Evolutionary conservation across 176 grass and related monocot species (phyloP).

Genomic region (Aegilops sharonensis): DNA sequence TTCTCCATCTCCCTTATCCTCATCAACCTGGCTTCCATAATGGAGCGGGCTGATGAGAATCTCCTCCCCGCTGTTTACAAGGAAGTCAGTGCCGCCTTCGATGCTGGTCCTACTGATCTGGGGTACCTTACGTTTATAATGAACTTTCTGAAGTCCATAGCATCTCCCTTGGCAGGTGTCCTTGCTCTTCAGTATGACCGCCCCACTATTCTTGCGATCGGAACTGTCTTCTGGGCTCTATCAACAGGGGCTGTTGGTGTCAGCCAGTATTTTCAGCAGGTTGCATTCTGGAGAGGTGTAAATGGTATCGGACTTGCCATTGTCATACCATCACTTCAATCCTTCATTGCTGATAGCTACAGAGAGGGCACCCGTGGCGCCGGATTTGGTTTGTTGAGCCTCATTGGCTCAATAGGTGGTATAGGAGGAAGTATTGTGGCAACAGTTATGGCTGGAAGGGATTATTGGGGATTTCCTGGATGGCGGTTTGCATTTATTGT

Average conservation of each 20-base stretch:
- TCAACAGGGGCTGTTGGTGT: constrained; percentile 87
- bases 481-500: constrained; percentile 86
- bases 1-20: constrained; percentile 95
- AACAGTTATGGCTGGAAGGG: constrained; percentile 71
- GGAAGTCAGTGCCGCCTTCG: constrained; percentile 93
- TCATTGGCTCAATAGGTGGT: constrained; percentile 81
- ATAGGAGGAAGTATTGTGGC: constrained; percentile 89
- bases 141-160: constrained; percentile 92
- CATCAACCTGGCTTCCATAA: constrained; percentile 90
- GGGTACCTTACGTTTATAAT: constrained; percentile 94
- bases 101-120: constrained; percentile 91
- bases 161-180: constrained; percentile 83
- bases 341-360: constrained; percentile 97
- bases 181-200: constrained; percentile 88
- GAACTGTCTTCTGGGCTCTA: constrained; percentile 83
- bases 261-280: constrained; percentile 72
- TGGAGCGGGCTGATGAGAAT: constrained; percentile 96
- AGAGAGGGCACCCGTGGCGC: constrained; percentile 69
- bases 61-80: constrained; percentile 97
- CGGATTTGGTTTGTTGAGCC: constrained; percentile 76
- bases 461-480: constrained; percentile 74
- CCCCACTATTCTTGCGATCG: constrained; percentile 67
- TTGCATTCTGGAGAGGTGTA: constrained; percentile 90
- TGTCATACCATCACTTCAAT: constrained; percentile 87
- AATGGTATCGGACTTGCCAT: constrained; percentile 96